Evolutionary conservation across 164 flowering plant genomes (phyloP), one percentile per base, ranked within the genome.

Genomic region (Malania oleifera): DNA sequence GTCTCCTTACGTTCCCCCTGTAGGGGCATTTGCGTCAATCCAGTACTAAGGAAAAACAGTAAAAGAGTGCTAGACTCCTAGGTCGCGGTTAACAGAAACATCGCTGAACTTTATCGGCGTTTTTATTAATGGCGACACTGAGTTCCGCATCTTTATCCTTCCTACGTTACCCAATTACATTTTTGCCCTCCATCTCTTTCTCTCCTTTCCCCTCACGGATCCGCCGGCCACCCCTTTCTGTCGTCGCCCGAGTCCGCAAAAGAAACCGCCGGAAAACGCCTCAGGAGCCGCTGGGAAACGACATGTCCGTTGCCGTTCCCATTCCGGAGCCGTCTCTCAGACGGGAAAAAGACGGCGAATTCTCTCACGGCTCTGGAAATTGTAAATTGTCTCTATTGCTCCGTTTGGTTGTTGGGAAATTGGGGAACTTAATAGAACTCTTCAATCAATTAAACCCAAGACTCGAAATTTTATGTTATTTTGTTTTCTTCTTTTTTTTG

Each of bases 221-320:
- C 66, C 66, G 52, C 63, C 76, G 69, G 43, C 63, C 51, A 64
- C 73, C 67, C 23, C 18, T 25, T 46, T 23, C 56, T 0, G 63
- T 58, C 67, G 23, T 54, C 68, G 31, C 72, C 66, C 67, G 72
- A 19, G 39, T 45, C 7, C 58, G 34, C 25, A 65, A 49, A 22
- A 17, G 64, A 23, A 20, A 52, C 50, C 79, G 75, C 68, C 70
- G 74, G 52, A 67, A 43, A 31, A 7, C 57, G 14, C 73, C 70
- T 13, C 73, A 34, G 14, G 57, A 52, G 20, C 68, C 66, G 5
- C 59, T 70, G 57, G 71, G 65, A 23, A 54, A 37, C 22, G 79
- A 63, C 54, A 79, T 84, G 85, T 75, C 91, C 9, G 72, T 68
- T 65, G 29, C 69, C 63, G 48, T 74, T 24, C 63, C 73, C 9